Base-by-base conservation (phyloP, 805 yeast genomes). In the Jamesozyma hellenica region DNA sequence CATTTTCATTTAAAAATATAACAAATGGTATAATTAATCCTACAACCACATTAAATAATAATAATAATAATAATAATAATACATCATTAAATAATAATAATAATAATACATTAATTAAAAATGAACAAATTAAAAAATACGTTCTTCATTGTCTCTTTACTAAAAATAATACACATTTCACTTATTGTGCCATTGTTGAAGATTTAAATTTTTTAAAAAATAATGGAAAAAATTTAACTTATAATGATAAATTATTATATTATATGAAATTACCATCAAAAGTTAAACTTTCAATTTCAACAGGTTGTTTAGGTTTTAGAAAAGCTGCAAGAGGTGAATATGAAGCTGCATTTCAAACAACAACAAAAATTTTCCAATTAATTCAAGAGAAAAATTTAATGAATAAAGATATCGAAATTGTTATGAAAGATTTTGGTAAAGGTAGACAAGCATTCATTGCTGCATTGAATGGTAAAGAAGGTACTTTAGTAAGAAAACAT, bases 401-500 rank as follows among this genome's bases (percentile, higher is more conserved):
- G 35, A 72, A 72, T 32, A 75, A 74, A 47, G 72, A 78, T 46
- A 66, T 90, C 21, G 96, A 90, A 60, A 60, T 90, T 33, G 76
- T 85, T 16, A 67, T 87, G 51, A 78, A 79, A 49, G 84, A 84
- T 49, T 86, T 81, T 50, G 95, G 96, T 39, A 83, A 83, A 55
- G 95, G 95, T 32, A 75, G 96, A 61, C 78, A 76, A 45, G 95
- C 95, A 1, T 88, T 92, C 49, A 65, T 77, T 41, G 79, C 78
- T 39, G 95, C 94, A 2, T 71, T 90, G 48, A 75, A 75, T 52
- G 96, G 96, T 51, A 83, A 82, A 57, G 97, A 90, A 67, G 96
- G 96, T 39, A 63, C 70, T 32, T 62, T 67, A 26, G 67, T 92
- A 30, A 74, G 85, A 55, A 70, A 72, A n/a, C 68, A 73, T 40